Percentiles rank a stretch among this genome's conserved stretches.
These are phyloP conservation scores for Podila clonocystis DNA, from an alignment of 192 early-diverging fungal species.

Conservation along the genomic window DNA sequence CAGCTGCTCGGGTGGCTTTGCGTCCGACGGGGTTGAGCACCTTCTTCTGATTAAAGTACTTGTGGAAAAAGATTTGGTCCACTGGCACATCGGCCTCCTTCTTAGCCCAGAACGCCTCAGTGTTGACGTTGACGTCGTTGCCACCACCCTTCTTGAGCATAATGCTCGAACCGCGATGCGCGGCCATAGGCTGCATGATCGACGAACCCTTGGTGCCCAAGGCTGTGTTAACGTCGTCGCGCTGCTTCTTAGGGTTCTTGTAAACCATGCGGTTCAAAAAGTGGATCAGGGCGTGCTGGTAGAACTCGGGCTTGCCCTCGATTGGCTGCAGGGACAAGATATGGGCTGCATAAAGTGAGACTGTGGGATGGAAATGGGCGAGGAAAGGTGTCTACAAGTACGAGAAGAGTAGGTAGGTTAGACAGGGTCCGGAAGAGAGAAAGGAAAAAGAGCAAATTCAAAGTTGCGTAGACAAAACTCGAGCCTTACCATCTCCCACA, in stretches of 20 bases:
- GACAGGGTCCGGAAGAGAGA: not conserved
- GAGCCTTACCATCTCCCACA: conserved; percentile 88
- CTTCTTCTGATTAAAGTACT: conserved; percentile 77
- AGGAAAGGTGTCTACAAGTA: conserved; percentile 65
- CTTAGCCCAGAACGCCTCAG: conserved; percentile 66
- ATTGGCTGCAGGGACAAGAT: conserved; percentile 79
- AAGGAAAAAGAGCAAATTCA: conserved; percentile 2
- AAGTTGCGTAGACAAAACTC: not conserved
- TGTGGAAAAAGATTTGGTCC: conserved; percentile 85
- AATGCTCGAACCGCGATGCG: conserved; percentile 60
- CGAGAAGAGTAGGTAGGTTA: not conserved
- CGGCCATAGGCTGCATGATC: conserved; percentile 75
- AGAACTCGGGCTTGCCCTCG: conserved; percentile 76
- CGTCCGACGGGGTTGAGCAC: conserved; percentile 23
- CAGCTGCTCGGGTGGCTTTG: conserved; percentile 34
- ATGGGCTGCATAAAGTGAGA: conserved; percentile 81
- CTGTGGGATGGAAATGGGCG: conserved; percentile 92
- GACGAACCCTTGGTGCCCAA: conserved; percentile 65
- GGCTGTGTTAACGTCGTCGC: conserved; percentile 54
- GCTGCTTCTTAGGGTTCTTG: conserved; percentile 88
- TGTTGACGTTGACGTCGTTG: conserved; percentile 72
- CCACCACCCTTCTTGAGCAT: conserved; percentile 75
- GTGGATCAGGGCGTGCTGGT: conserved; percentile 89
- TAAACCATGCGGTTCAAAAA: conserved; percentile 97
- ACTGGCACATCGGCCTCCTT: conserved; percentile 72